A percentile compares a stretch with the other conserved stretches of the same genome.
Evolutionary conservation across 2,329 filamentous ascomycete species (phyloP).

Genomic region (Penicillium sp.): DNA sequence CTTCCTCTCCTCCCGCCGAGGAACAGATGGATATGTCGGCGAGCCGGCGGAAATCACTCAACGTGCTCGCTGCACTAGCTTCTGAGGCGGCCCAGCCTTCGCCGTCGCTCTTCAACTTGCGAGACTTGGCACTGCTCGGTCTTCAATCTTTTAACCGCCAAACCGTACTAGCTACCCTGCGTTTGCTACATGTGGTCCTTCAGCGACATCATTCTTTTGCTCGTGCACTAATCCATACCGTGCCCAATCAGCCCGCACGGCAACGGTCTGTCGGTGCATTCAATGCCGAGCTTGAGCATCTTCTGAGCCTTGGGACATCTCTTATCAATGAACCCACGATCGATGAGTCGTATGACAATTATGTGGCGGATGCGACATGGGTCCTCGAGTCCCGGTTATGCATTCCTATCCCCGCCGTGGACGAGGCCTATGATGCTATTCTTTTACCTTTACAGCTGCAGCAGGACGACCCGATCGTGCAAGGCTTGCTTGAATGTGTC

Average conservation of each 20-base stretch:
- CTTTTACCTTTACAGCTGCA: slow-evolving; percentile 61
- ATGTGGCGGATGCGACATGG: slow-evolving; percentile 50
- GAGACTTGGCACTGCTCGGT: slow-evolving; percentile 83
- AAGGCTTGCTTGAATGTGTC: slow-evolving; percentile 54
- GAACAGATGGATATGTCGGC: slow-evolving; percentile 54
- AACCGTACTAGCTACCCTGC: slow-evolving; percentile 82
- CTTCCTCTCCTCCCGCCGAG: slow-evolving; percentile 55
- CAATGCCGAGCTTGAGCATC: slow-evolving; percentile 37
- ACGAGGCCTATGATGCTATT: slow-evolving; percentile 43
- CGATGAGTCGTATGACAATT: slow-evolving; percentile 41
- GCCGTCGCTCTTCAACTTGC: slow-evolving; percentile 84
- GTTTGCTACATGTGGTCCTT: slow-evolving; percentile 78
- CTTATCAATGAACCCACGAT: slow-evolving; percentile 37
- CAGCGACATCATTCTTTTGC: slow-evolving; percentile 85
- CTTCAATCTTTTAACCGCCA: slow-evolving; percentile 78
- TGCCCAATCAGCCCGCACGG: slow-evolving; percentile 32
- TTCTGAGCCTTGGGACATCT: slow-evolving; percentile 35
- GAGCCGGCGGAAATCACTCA: slow-evolving; percentile 80
- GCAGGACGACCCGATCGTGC: slow-evolving; percentile 55
- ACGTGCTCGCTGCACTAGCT: slow-evolving; percentile 73
- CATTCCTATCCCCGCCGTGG: slow-evolving; percentile 29
- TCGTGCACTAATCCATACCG: slow-evolving; percentile 57
- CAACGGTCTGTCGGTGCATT: slow-evolving; percentile 36
- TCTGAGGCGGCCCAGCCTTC: slow-evolving; percentile 69
- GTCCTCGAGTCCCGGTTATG: slow-evolving; percentile 38